Evolutionary conservation across 1,284 basidiomycete genomes (phyloP), one percentile per base, ranked within the genome.

Genomic region (Cystobasidium slooffiae): DNA sequence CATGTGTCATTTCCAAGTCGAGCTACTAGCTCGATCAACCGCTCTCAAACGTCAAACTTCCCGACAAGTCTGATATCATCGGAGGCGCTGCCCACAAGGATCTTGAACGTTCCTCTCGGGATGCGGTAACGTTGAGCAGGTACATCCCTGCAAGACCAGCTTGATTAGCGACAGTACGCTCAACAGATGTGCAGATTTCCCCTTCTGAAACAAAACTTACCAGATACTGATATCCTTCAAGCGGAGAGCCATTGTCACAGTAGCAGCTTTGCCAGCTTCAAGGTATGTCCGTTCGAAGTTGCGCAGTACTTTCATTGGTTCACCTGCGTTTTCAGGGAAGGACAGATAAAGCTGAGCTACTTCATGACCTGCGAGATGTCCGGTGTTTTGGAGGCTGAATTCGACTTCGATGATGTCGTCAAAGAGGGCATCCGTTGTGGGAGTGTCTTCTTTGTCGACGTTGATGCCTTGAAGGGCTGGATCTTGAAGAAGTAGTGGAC

Each of bases 221-320:
- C 83, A 85, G 9, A 83, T 78, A 1, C 82, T 76, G 46, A 85
- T 59, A 69, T 84, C 84, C 78, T 84, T 84, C 78, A 82, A 82
- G 39, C 82, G 77, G n/a, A 85, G 76, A 8, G 79, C 78, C 75
- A 84, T 81, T 5, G 81, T 76, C 18, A 83, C 80, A 0, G 75
- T 80, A 47, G 58, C 55, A 0, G 53, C 78, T 69, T 82, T 73
- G 8, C 82, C 81, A 1, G 81, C 77, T 20, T 78, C 58, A 16
- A 84, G 79, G 67, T 2, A 59, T 1, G n/a, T 41, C n/a, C 31
- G 63, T 31, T 67, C 53, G 43, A 67, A 67, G 47, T 46, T 46
- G n/a, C 68, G 39, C 14, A 75, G 24, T 31, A 75, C 52, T 51
- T 72, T 63, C 3, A 80, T 80, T 6, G 83, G 83, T 76, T 83